phyloP scores from a whole-genome alignment of 2,329 filamentous ascomycete genomes.

The Drechslera avenae region DNA sequence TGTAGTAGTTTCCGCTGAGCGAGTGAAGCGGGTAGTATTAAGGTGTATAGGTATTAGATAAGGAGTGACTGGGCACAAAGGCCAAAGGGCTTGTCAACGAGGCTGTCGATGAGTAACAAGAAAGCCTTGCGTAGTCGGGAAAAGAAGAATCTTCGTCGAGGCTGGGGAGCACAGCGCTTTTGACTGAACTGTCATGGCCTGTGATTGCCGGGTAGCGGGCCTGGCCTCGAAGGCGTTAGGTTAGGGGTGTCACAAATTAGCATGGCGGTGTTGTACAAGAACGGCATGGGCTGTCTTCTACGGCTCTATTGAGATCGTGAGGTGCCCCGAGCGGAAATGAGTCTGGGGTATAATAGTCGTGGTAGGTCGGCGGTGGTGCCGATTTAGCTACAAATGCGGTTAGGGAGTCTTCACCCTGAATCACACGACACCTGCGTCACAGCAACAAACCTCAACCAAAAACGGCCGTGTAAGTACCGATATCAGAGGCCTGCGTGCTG shows the following conservation, averaged over 20 bases:
- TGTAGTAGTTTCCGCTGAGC: conserved; percentile 70
- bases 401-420: conserved; percentile 12
- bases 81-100: conserved; percentile 42
- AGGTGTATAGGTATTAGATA: conserved; percentile 30
- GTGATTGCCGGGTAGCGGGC: conserved; percentile 13
- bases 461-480: conserved; percentile 5
- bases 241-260: conserved; percentile 43
- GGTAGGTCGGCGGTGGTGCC: conserved; percentile 6
- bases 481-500: neutral
- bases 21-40: conserved; percentile 74
- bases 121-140: conserved; percentile 38
- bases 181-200: conserved; percentile 33
- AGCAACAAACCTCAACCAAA: conserved; percentile 10
- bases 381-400: conserved; percentile 3
- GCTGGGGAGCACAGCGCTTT: conserved; percentile 37
- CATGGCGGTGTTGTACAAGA: conserved; percentile 29
- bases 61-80: conserved; percentile 47
- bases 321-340: conserved; percentile 39
- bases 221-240: conserved; percentile 30
- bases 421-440: conserved; percentile 16
- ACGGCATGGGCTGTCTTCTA: conserved; percentile 32
- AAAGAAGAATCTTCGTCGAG: conserved; percentile 23
- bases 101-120: conserved; percentile 39
- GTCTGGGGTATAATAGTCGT: conserved; percentile 32
- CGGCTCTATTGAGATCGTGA: conserved; percentile 29